These are phyloP conservation scores for Mesotaenium endlicherianum DNA, from an alignment of 139 green algal species.

Conservation along the genomic window DNA sequence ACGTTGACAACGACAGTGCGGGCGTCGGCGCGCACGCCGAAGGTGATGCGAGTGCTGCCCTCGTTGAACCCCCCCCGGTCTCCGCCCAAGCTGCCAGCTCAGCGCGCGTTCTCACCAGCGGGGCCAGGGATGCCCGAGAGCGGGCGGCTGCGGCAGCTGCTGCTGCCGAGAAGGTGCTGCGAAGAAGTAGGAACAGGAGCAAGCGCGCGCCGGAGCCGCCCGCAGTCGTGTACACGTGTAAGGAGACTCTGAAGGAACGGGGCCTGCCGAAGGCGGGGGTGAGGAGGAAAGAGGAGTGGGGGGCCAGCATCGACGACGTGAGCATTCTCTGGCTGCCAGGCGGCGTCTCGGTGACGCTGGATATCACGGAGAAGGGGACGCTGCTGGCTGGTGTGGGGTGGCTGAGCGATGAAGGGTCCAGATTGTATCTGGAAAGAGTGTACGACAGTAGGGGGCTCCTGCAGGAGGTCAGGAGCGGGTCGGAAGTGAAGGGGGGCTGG, in stretches of 20 bases:
- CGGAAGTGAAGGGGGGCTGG: conserved; percentile 29
- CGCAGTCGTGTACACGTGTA: conserved; percentile 19
- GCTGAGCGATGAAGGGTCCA: conserved; percentile 1
- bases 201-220: neutral
- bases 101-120: no score
- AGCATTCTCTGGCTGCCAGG: conserved; percentile 33
- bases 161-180: no score
- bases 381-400: conserved; percentile 10
- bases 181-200: conserved; percentile 5
- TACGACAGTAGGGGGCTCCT: conserved; percentile 28
- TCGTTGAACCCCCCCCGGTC: no score
- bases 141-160: no score
- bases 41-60: no score
- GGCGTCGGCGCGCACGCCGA: no score
- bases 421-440: conserved; percentile 24
- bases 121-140: no score
- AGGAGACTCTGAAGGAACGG: conserved; percentile 23
- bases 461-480: conserved; percentile 6
- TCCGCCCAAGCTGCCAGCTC: no score
- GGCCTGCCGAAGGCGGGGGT: neutral
- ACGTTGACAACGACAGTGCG: no score
- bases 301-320: conserved; percentile 13
- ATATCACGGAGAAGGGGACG: neutral
- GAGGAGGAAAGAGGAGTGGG: neutral
- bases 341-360: conserved; percentile 2